phyloP scores from a whole-genome alignment of 306 rosid species.

The Hippophae gyantsensis region DNA sequence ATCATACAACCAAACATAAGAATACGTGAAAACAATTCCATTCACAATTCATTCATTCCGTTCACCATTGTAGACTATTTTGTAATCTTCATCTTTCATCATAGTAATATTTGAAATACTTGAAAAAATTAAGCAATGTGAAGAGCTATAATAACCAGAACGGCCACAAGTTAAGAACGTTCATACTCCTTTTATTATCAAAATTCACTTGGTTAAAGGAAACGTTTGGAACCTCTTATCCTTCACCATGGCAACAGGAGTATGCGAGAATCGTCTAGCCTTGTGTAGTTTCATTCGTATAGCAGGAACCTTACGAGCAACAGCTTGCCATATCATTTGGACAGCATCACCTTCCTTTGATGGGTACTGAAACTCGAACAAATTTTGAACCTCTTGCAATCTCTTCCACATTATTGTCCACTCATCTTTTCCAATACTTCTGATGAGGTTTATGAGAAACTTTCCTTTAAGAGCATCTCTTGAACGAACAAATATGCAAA shows the following conservation, averaged over 20 bases:
- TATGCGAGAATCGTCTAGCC: slow-evolving; percentile 40
- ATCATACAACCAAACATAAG: too few relatives aligned
- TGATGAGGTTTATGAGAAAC: slow-evolving; percentile 42
- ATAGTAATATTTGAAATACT: too few relatives aligned
- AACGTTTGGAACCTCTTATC: slow-evolving; percentile 23
- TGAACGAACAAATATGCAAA: slow-evolving; percentile 61
- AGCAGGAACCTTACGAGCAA: slow-evolving; percentile 53
- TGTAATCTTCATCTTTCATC: too few relatives aligned
- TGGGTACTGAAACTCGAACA: slow-evolving; percentile 64
- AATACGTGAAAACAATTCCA: too few relatives aligned
- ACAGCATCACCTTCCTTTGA: slow-evolving; percentile 65
- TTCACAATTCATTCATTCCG: too few relatives aligned
- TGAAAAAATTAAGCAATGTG: neutral
- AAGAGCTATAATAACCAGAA: slow-evolving; percentile 4
- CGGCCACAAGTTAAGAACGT: neutral
- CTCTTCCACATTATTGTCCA: slow-evolving; percentile 75
- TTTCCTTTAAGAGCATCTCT: slow-evolving; percentile 53
- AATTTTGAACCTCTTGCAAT: slow-evolving; percentile 49
- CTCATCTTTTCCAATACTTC: slow-evolving; percentile 44
- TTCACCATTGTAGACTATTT: too few relatives aligned
- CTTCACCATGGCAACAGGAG: slow-evolving; percentile 12
- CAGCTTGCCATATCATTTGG: slow-evolving; percentile 85
- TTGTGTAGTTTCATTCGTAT: slow-evolving; percentile 43
- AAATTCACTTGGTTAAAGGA: slow-evolving; percentile 27
- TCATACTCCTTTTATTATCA: slow-evolving; percentile 19